Percentiles rank a stretch among this genome's conserved stretches.
Evolutionary conservation across 2,329 filamentous ascomycete genomes (phyloP).

Genomic region (Canariomyces notabilis): DNA sequence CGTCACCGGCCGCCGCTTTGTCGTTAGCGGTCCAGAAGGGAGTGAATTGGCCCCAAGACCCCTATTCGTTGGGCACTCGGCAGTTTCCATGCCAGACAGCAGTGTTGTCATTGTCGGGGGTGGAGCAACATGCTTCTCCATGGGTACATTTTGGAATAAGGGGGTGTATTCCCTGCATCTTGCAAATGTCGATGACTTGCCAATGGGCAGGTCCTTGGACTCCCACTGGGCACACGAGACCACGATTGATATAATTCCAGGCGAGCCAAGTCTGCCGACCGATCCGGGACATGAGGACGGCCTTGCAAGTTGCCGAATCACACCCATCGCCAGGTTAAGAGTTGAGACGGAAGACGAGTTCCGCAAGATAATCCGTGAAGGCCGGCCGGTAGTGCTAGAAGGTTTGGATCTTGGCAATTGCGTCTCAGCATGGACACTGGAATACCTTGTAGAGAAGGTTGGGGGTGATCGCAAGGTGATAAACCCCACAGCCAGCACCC

Average conservation of each 20-base stretch:
- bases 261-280: conserved; percentile 2
- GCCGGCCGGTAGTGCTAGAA: conserved; percentile 61
- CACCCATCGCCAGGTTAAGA: conserved; percentile 45
- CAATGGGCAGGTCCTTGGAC: background rate
- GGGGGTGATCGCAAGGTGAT: conserved; percentile 56
- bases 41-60: conserved; percentile 41
- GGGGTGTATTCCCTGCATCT: conserved; percentile 44
- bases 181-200: background rate
- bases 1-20: conserved; percentile 25
- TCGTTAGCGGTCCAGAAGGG: background rate
- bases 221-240: conserved; percentile 19
- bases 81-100: conserved; percentile 41
- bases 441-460: conserved; percentile 60
- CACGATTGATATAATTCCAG: conserved; percentile 21
- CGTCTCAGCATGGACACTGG: conserved; percentile 59
- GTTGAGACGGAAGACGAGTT: conserved; percentile 55
- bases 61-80: conserved; percentile 65
- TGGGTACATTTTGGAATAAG: conserved; percentile 79
- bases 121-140: conserved; percentile 84
- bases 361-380: conserved; percentile 48
- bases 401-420: conserved; percentile 64
- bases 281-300: background rate
- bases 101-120: conserved; percentile 66
- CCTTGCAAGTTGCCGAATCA: conserved; percentile 9
- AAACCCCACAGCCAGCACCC: background rate